Base-by-base conservation (phyloP, 2,329 filamentous ascomycete species). In the Alternaria angustiovoidea region DNA sequence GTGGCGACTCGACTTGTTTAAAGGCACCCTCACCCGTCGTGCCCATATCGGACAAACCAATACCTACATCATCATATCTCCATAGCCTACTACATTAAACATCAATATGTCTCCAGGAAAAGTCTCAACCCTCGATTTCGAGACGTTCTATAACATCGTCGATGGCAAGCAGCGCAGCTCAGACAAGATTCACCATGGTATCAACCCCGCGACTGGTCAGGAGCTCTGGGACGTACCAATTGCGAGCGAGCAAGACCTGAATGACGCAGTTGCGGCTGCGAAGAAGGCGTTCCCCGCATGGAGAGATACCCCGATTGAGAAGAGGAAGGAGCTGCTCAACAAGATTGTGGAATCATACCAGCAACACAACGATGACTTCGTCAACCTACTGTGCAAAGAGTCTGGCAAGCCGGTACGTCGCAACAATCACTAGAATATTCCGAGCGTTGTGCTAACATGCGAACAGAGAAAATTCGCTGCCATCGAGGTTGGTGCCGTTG, bases 131-230 rank as follows among this genome's bases (percentile, higher is more conserved):
- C 61, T 78, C 60, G 70, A 79, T 34, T 80, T 79, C 58, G 73
- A 80, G 62, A 83, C 78, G 44, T 86, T 84, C 70, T 78, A 79
- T 60, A 87, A 86, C 75, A 78, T 85, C 55, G 81, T 87, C 64
- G 80, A 85, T 63, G 84, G 83, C 59, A 75, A 85, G 72, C 72
- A 82, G 60, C 77, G 78, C 18, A 72, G 78, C 18, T 83, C 82
- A 1, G 65, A 76, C 26, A 64, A 75, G 51, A 70, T 79, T 54
- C 81, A 83, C 55, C 80, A 81, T 66, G 79, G 81, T 43, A 75
- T 86, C 67, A 86, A 87, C 71, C 85, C 85, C 0, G 75, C 84
- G 3, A 86, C 81, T 8, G 75, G 80, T 24, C 75, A 84, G 62
- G 75, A 82, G 28, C 83, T 85, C 51, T 81, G 83, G 26, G 80